Evolutionary conservation across 2,329 filamentous ascomycete species (phyloP), one percentile per base, ranked within the genome.

Genomic region (Fusarium humuli): DNA sequence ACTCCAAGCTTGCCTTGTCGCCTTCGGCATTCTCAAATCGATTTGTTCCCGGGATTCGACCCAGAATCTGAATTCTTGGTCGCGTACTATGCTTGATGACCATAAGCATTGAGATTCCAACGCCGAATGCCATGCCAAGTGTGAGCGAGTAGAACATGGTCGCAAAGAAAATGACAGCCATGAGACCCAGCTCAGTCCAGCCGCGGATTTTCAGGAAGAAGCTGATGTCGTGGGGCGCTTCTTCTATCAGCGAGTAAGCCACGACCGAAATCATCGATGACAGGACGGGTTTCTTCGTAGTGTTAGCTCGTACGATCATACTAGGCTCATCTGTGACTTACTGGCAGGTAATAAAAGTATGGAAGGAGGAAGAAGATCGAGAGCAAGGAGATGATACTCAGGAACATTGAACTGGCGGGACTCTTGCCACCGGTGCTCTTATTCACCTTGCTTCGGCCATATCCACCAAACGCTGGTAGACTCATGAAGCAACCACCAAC

Each of bases 91-190:
- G 94, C 60, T 92, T 91, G 77, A 99, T 93, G 53, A 99, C 92
- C 63, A 94, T 92, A 13, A 99, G 85, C 13, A 98, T 85, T 7
- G 94, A 98, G 11, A 99, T 86, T 4, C 94, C 94, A 62, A 99
- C 94, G 37, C 96, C 96, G 41, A 97, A 91, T 7, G 94, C 94
- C 80, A 99, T 98, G 49, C 96, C 96, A 22, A 97, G 86, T 49
- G 95, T 93, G 11, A 99, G 87, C 2, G 95, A 97, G 85, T 97
- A 98, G 81, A 98, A 95, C 66, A 98, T 93, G 30, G 96, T 99
- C 20, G 94, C 89, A 29, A 94, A 81, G 78, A 98, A 96, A 77
- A 99, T 98, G 65, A 96, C 87, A 22, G 89, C 81, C 94, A 99
- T 98, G 40, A 98, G 88, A 2, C 87, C 85, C 3, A 99, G 85